Percentiles rank a stretch among this genome's conserved stretches.
Conservation (phyloP, 2,329 filamentous ascomycete genomes). For the Colletotrichum musicola region DNA sequence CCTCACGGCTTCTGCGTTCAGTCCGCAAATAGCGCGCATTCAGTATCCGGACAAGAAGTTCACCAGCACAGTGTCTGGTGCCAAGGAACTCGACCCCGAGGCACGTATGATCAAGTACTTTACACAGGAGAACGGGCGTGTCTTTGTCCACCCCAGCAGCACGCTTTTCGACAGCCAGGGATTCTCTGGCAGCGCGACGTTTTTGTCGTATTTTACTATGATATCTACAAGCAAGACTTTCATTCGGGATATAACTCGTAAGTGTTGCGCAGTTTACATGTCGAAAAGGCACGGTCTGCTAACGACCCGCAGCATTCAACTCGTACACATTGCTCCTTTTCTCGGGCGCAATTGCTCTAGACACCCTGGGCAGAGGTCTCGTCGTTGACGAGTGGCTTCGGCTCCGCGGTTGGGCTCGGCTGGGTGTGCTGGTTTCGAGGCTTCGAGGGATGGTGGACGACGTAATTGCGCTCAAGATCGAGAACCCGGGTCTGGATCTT, state of each 20-base stretch:
- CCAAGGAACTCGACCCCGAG: conserved; percentile 93
- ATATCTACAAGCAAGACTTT: conserved; percentile 95
- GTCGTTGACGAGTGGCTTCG: conserved; percentile 92
- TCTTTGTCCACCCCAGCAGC: conserved; percentile 93
- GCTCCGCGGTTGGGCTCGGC: conserved; percentile 91
- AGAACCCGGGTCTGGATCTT: conserved; percentile 75
- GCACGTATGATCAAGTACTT: conserved; percentile 94
- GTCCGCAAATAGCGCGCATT: conserved; percentile 91
- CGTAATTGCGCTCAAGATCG: conserved; percentile 83
- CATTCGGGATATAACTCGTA: conserved; percentile 89
- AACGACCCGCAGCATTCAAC: conserved; percentile 76
- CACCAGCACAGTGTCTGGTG: conserved; percentile 85
- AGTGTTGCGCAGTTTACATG: conserved; percentile 51
- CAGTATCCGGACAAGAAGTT: conserved; percentile 97
- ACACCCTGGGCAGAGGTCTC: conserved; percentile 87
- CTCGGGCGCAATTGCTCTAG: conserved; percentile 84
- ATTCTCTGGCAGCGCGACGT: conserved; percentile 80
- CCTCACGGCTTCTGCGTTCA: conserved; percentile 79
- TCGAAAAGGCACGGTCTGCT: conserved; percentile 1
- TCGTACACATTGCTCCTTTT: conserved; percentile 91
- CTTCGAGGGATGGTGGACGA: conserved; percentile 89
- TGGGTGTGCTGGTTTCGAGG: conserved; percentile 88
- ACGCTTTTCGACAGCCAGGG: conserved; percentile 86
- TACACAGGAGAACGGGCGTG: conserved; percentile 84
- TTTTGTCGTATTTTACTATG: conserved; percentile 91